A percentile compares a stretch with the other conserved stretches of the same genome.
Evolutionary conservation across 2,329 filamentous ascomycete genomes (phyloP).

Genomic region (Aspergillus chevalieri): DNA sequence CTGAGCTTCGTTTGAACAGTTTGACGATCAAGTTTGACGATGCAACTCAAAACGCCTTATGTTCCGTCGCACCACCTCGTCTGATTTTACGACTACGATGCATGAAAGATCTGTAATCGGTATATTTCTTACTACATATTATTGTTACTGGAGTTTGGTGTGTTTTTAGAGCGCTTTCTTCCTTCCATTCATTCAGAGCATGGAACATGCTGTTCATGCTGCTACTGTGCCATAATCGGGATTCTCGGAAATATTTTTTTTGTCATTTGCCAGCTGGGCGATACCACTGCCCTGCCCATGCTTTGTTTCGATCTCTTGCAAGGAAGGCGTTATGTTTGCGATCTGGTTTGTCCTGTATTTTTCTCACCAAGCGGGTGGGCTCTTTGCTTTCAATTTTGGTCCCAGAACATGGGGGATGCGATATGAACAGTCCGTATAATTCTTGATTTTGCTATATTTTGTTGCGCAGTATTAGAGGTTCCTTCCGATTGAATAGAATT

Average conservation of each 20-base stretch:
- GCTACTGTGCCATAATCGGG: background rate
- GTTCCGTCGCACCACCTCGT: background rate
- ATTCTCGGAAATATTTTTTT: conserved; percentile 5
- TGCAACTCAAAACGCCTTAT: background rate
- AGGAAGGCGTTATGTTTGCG: conserved; percentile 13
- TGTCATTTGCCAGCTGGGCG: conserved; percentile 5
- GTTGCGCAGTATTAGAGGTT: no score
- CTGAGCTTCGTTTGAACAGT: conserved; percentile 6
- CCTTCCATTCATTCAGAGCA: background rate
- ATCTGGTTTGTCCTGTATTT: conserved; percentile 12
- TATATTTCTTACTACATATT: conserved; percentile 12
- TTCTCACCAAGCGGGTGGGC: background rate
- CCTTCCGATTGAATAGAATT: no score
- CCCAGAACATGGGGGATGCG: no score
- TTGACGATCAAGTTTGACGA: background rate
- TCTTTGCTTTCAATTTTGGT: no score
- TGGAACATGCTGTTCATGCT: background rate
- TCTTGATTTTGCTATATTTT: no score
- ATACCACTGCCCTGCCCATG: conserved; percentile 7
- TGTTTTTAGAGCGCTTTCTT: conserved; percentile 9
- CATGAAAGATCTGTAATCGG: conserved; percentile 28
- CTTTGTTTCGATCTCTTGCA: conserved; percentile 12
- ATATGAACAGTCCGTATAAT: no score
- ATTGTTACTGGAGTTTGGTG: conserved; percentile 19
- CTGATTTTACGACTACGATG: conserved; percentile 26